Evolutionary conservation across 768 basidiomycete species (phyloP), one percentile per base, ranked within the genome.

Genomic region (Naematelia encephala): DNA sequence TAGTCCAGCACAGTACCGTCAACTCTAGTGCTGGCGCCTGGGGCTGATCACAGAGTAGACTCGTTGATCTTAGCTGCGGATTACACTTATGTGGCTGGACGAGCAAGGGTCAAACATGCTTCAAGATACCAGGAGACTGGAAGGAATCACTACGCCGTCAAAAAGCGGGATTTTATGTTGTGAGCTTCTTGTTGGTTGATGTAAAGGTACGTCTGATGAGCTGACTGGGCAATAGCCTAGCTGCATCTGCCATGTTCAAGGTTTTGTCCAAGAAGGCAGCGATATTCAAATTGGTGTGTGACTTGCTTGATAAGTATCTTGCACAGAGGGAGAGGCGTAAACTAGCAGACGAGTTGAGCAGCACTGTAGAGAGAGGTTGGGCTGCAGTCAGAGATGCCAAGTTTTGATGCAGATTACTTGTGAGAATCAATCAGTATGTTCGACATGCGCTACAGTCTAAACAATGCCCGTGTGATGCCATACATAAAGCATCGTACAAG

Each of bases 401-500:
- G 29, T 68, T 64, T 49, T 71, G 43, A 54, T 45, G n/a, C n/a
- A n/a, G n/a, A n/a, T n/a, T n/a, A n/a, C n/a, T n/a, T n/a, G n/a
- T n/a, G n/a, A n/a, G n/a, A 12, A 56, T 25, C 5, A 49, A 27
- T 11, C 14, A 11, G 12, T 56, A n/a, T n/a, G n/a, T n/a, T n/a
- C n/a, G n/a, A n/a, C n/a, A n/a, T n/a, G n/a, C n/a, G n/a, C n/a
- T n/a, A n/a, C n/a, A n/a, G n/a, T n/a, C n/a, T n/a, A n/a, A n/a
- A n/a, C n/a, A n/a, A n/a, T n/a, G n/a, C 34, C 34, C 16, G 34
- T 39, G 34, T 42, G 60, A 63, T 64, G 56, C 57, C 48, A 67
- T 68, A 66, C 66, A 70, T 70, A 42, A 57, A 54, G 44, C 67
- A 65, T 72, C 66, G 67, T 73, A 73, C 71, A 73, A 70, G 43